Base-by-base conservation (phyloP, 2,329 filamentous ascomycete species). In the Trichoderma sp. region DNA sequence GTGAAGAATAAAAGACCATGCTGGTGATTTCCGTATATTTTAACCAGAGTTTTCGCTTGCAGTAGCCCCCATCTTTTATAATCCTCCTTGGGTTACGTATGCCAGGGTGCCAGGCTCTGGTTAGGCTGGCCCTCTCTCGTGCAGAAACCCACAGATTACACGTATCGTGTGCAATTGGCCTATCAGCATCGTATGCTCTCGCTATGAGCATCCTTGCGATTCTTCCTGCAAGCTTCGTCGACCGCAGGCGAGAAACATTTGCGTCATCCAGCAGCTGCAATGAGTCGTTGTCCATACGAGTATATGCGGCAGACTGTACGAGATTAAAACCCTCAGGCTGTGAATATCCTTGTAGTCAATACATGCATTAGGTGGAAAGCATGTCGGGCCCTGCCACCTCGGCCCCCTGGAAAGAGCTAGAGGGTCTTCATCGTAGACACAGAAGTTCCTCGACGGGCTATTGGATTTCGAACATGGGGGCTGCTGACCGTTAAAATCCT, bases 331-430 rank as follows among this genome's bases (percentile, higher is more conserved):
- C 34, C 52, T 66, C 28, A 26, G 11, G 52, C 26, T 28, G 51
- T 39, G 32, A 28, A 46, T 56, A 56, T 55, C 61, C 61, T 16
- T n/a, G n/a, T n/a, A 39, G 61, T 58, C 51, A 16, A 46, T 16
- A 56, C 51, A 66, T 66, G 52, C 61, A 66, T 58, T 58, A 58
- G 52, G 63, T 66, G 46, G 34, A 49, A 56, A 66, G 49, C 52
- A 58, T 26, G 37, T 55, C 30, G 21, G 63, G 63, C 37, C 56
- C 26, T 43, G 39, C 63, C 52, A 49, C 13, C 63, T 46, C 26
- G 13, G 51, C 4, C 21, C 18, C 37, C 18, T 24, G n/a, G 39
- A 52, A 43, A 34, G 39, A 37, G 28, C 26, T 49, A 46, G 43
- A 66, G 39, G 51, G 28, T 26, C 30, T 26, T 58, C 26, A 34